Base-by-base conservation (phyloP, 768 basidiomycete genomes). In the Tricholoma saponaceum region DNA sequence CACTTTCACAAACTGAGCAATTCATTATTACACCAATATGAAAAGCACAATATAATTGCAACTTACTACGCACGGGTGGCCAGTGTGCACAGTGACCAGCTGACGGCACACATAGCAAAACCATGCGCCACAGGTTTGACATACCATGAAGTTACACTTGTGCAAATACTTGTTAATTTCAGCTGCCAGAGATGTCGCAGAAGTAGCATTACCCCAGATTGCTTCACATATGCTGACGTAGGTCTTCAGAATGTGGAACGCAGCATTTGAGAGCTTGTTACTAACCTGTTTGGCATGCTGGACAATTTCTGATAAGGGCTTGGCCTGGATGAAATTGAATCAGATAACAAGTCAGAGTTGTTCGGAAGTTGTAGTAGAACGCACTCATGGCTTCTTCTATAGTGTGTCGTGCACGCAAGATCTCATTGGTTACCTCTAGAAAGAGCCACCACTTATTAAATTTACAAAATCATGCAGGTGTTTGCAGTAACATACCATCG, bases 381-480 rank as follows among this genome's bases (percentile, higher is more conserved):
- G 8, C 66, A 89, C 91, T 92, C 95, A 97, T 97, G 2, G 94
- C 95, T 66, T 97, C 95, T 67, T 97, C 95, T 26, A 97, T 79
- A 1, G 79, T 69, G 72, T 95, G 93, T 55, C 85, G 79, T 12
- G 82, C 85, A 69, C 92, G 3, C 10, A 51, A 16, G 18, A 30
- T 30, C 13, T 94, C 91, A 12, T 85, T 79, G 56, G 88, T 86
- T 57, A 79, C 75, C 69, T 95, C 90, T 89, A 63, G 32, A 63
- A 60, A 43, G 30, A 32, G 12, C 16, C 7, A 25, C 18, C 26
- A 20, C n/a, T 13, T 26, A 33, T 8, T 52, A 44, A 28, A 18
- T 6, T 20, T 32, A 0, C 37, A 58, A 25, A 10, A 23, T 12
- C 6, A 18, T 5, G 20, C 39, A 41, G n/a, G 39, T 6, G 26